A percentile compares a stretch with the other conserved stretches of the same genome.
Conservation (phyloP, 805 yeast species). For the Lipomyces sp. region DNA sequence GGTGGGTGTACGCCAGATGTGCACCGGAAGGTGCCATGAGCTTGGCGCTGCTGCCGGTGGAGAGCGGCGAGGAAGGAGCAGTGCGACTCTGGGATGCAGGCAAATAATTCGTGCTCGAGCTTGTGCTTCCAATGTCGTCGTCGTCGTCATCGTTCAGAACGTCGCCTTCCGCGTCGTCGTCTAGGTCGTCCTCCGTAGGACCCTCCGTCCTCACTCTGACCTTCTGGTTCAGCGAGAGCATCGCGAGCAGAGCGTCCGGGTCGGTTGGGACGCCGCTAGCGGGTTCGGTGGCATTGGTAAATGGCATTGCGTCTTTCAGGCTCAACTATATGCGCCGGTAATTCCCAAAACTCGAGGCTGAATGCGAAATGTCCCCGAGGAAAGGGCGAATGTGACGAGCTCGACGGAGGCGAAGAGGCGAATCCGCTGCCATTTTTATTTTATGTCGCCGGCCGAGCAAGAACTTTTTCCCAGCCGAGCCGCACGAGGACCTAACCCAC, state of each 20-base stretch:
- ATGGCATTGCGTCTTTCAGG: slow-evolving; percentile 6
- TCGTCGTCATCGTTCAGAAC: slow-evolving; percentile 4
- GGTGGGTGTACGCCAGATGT: slow-evolving; percentile 16
- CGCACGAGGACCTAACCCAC: too few species aligned
- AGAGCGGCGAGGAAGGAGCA: slow-evolving; percentile 2
- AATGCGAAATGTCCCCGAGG: too few species aligned
- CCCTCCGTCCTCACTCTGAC: slow-evolving; percentile 14
- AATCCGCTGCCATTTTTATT: too few species aligned
- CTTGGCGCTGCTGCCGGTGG: neutral
- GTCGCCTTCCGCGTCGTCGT: slow-evolving; percentile 18
- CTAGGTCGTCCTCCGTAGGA: slow-evolving; percentile 15
- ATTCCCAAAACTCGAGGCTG: too few species aligned
- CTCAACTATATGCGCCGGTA: too few species aligned
- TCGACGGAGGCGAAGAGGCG: neutral
- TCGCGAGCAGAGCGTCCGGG: slow-evolving; percentile 16
- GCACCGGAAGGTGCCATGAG: neutral
- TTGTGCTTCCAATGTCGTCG: slow-evolving; percentile 9
- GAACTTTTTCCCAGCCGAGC: neutral
- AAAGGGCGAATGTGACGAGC: too few species aligned
- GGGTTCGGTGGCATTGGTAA: slow-evolving; percentile 2
- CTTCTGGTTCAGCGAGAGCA: slow-evolving; percentile 15
- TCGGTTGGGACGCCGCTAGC: slow-evolving; percentile 4
- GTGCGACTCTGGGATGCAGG: neutral
- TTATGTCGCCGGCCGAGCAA: too few species aligned
- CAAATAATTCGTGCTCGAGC: neutral